Evolutionary conservation across 1,284 basidiomycete species (phyloP).

Genomic region (Moesziomyces aphidis): DNA sequence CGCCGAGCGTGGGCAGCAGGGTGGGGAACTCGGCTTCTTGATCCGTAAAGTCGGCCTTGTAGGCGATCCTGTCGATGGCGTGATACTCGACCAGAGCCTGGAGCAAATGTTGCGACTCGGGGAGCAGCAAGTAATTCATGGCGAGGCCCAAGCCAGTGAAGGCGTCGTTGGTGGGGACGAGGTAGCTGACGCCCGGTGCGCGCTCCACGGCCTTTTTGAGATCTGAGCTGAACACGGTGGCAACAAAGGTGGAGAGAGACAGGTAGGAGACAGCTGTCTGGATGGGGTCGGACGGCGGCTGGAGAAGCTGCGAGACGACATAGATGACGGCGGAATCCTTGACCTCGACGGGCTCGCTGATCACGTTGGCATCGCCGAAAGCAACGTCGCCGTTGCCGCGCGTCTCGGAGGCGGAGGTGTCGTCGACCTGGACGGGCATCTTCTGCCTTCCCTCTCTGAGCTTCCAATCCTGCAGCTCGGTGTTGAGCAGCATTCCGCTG

Average conservation of each 20-base stretch:
- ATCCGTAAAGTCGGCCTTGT: constrained; percentile 74
- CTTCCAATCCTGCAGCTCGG: constrained; percentile 57
- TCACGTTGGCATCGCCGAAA: constrained; percentile 85
- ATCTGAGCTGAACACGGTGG: constrained; percentile 71
- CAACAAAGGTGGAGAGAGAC: constrained; percentile 88
- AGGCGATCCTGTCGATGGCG: constrained; percentile 81
- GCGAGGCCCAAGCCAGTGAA: constrained; percentile 89
- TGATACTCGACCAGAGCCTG: constrained; percentile 87
- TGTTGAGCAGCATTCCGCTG: constrained; percentile 52
- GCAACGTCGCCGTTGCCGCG: constrained; percentile 71
- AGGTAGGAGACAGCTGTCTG: constrained; percentile 84
- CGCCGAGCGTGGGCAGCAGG: constrained; percentile 42
- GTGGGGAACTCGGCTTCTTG: constrained; percentile 60
- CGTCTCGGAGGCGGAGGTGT: constrained; percentile 60
- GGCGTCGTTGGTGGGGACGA: constrained; percentile 88
- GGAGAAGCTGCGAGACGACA: constrained; percentile 83
- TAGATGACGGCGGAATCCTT: constrained; percentile 84
- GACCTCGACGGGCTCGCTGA: constrained; percentile 81
- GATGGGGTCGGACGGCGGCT: constrained; percentile 83
- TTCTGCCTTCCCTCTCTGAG: constrained; percentile 69
- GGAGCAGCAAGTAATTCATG: constrained; percentile 82
- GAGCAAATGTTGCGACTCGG: constrained; percentile 77
- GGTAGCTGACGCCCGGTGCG: constrained; percentile 79
- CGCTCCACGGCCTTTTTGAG: constrained; percentile 51
- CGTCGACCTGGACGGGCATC: constrained; percentile 60